Base-by-base conservation (phyloP, 345 rosid genomes). In the Ailanthus altissimus region DNA sequence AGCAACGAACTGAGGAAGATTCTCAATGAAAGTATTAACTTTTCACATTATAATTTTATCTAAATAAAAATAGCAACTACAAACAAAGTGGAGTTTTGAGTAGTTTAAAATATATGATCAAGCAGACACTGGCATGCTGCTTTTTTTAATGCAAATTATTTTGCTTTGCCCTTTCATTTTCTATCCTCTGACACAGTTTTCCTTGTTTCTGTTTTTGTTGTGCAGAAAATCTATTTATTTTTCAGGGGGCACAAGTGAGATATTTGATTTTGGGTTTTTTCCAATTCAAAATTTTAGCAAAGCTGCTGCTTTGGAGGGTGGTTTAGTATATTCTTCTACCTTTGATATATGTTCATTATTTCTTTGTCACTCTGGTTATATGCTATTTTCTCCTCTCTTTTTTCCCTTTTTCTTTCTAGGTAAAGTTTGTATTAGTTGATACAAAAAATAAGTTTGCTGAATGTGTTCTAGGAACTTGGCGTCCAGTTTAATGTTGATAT, bases 201-300 rank as follows among this genome's bases (percentile, higher is more conserved):
- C 0, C 38, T 21, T 12, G 62, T 12, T 40, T 12, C 5, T 45
- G 26, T 66, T 70, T 72, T 57, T 43, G 25, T 16, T 72, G 36
- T 88, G 94, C 93, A 94, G 97, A 94, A 94, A 92, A 82, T 85
- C 54, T 94, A 94, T 81, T 76, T 92, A 83, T 92, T 84, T 83
- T 94, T 94, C 79, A 88, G 98, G 83, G 97, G 98, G 23, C 63
- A 89, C 82, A 85, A 92, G 89, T 90, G 87, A 82, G 86, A 81
- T 13, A 28, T n/a, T n/a, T n/a, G n/a, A 13, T 50, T 47, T 43
- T 66, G 56, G 50, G 50, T 13, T 9, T 67, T 25, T 23, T 26
- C 10, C 42, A 28, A 49, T 67, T 50, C 28, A 2, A 26, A 10
- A 50, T 61, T 69, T 25, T 66, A 62, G 69, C n/a, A 60, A n/a